These are phyloP conservation scores for Globisporangium lucens DNA, from an alignment of 352 stramenopile genomes.

Conservation along the genomic window DNA sequence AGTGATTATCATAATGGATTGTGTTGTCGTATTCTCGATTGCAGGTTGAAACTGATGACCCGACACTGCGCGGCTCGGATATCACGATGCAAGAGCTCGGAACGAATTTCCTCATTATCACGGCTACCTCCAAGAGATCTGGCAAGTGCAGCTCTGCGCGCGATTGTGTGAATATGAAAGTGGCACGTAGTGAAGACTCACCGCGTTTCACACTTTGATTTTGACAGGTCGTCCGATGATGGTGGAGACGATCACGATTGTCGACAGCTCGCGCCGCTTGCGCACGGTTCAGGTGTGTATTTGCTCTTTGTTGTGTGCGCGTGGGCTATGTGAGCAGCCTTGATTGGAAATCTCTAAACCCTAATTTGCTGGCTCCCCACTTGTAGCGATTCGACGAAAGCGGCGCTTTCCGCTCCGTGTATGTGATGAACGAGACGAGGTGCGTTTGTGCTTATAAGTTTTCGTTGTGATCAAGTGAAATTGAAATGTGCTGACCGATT, in stretches of 20 bases:
- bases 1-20: neutral
- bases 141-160: slow-evolving; percentile 23
- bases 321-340: too few relatives aligned
- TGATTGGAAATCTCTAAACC: neutral
- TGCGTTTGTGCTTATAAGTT: slow-evolving; percentile 17
- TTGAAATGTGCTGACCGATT: neutral
- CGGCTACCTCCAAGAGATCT: slow-evolving; percentile 84
- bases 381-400: slow-evolving; percentile 79
- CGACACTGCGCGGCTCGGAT: slow-evolving; percentile 66
- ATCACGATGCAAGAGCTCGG: slow-evolving; percentile 87
- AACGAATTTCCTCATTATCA: slow-evolving; percentile 77
- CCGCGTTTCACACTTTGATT: neutral
- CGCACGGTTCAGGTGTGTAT: slow-evolving; percentile 65
- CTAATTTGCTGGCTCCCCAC: neutral
- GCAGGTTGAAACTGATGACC: slow-evolving; percentile 81
- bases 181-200: neutral
- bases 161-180: neutral
- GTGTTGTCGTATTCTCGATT: neutral
- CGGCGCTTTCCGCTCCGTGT: slow-evolving; percentile 82
- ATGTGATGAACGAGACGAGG: slow-evolving; percentile 85
- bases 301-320: neutral
- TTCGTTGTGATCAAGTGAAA: neutral
- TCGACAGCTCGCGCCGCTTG: slow-evolving; percentile 76
- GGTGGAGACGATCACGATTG: slow-evolving; percentile 82
- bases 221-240: slow-evolving; percentile 61